Conservation (phyloP, 31 red algal species). For the Pterothamnion heteromorphum region DNA sequence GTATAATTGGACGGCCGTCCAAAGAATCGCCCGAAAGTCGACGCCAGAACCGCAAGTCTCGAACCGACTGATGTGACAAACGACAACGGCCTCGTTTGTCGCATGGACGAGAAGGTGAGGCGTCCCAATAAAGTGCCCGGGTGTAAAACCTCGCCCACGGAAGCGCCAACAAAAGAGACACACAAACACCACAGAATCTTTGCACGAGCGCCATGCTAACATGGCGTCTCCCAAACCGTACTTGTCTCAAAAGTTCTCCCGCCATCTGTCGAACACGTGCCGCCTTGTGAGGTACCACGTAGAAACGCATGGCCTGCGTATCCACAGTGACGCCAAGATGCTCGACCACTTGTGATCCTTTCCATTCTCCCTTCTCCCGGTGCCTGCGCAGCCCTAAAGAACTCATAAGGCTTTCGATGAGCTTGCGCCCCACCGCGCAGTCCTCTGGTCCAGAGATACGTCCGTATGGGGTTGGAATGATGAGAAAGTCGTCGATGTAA, state of each 20-base stretch:
- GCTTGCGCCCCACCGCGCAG: not conserved
- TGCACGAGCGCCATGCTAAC: not conserved
- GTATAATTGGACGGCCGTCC: not conserved
- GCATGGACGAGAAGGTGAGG: not conserved
- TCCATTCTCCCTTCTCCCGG: conserved; percentile 46
- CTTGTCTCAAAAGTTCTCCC: not conserved
- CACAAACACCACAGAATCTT: conserved; percentile 50
- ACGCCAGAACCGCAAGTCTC: conserved; percentile 43
- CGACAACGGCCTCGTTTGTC: conserved; percentile 29
- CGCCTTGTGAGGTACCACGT: conserved; percentile 20
- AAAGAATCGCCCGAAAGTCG: not conserved
- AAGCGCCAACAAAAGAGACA: conserved; percentile 39
- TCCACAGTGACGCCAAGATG: conserved; percentile 45
- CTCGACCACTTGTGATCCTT: conserved; percentile 8
- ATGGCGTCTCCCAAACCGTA: not conserved
- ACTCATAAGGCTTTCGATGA: not conserved
- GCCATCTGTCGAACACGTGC: conserved; percentile 25
- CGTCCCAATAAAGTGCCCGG: conserved; percentile 46
- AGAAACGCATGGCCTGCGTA: conserved; percentile 22
- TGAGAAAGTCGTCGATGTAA: conserved; percentile 30
- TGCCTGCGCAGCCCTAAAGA: conserved; percentile 27
- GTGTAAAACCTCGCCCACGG: conserved; percentile 48
- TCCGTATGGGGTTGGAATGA: not conserved
- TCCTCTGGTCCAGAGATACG: not conserved
- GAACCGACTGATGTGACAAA: conserved; percentile 29